Evolutionary conservation across 1,284 basidiomycete species (phyloP).

Genomic region (Schizopora paradoxa): DNA sequence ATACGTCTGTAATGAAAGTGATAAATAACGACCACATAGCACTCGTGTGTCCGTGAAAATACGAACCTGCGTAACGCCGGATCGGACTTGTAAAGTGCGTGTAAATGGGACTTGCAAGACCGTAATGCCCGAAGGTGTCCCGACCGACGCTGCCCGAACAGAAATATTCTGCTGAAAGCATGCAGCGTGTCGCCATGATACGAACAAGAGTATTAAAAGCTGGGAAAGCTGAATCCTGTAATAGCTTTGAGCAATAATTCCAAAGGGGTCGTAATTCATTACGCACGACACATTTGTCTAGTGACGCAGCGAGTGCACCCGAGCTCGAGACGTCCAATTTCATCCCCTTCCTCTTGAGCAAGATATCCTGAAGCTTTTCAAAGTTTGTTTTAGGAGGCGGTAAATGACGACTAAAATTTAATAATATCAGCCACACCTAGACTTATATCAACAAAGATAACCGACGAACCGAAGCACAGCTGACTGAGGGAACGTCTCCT

Average conservation of each 20-base stretch:
- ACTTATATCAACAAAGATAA: conserved; percentile 1
- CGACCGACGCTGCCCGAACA: conserved; percentile 90
- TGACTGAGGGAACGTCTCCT: conserved; percentile 93
- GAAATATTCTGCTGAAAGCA: conserved; percentile 98
- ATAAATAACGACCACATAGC: conserved; percentile 6
- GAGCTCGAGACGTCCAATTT: conserved; percentile 91
- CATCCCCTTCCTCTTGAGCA: conserved; percentile 82
- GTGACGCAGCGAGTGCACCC: conserved; percentile 81
- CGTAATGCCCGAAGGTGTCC: conserved; percentile 95
- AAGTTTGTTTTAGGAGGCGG: conserved; percentile 94
- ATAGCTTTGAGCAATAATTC: conserved; percentile 5
- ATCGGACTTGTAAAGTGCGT: conserved; percentile 98
- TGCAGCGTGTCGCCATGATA: conserved; percentile 98
- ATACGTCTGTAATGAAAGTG: conserved; percentile 63
- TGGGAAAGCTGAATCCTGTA: conserved; percentile 71
- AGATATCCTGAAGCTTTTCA: conserved; percentile 91
- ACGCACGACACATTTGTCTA: conserved; percentile 84
- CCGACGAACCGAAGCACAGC: conserved; percentile 76
- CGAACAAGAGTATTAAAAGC: conserved; percentile 97
- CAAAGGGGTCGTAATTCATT: neutral
- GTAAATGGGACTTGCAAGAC: conserved; percentile 93
- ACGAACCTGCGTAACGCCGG: conserved; percentile 83
- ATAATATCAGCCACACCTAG: conserved; percentile 7
- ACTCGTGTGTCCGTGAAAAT: conserved; percentile 40
- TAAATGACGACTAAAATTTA: conserved; percentile 72